Base-by-base conservation (phyloP, 345 rosid genomes). In the Noccaea bulbosa region DNA sequence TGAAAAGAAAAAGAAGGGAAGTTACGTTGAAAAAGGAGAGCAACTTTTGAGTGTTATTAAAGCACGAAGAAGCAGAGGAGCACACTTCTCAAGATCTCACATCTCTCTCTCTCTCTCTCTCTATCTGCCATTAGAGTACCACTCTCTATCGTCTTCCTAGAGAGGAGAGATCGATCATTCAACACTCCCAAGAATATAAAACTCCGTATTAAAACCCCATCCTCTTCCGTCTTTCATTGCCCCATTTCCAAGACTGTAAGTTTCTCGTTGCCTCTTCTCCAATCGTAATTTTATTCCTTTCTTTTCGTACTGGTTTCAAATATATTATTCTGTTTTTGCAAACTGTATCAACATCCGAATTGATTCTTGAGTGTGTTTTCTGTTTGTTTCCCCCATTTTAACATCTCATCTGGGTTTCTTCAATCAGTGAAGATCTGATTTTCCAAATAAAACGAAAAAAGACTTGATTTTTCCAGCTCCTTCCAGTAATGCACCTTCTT, bases 21-120 rank as follows among this genome's bases (percentile, higher is more conserved):
- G 15, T 15, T 2, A 49, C 30, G 71, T 65, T 45, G 50, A 33
- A 15, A 69, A 75, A 52, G 56, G 24, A 35, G 16, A 61, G 50
- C 27, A 67, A 44, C 69, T 68, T 75, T 75, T 37, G 44, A 69
- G 22, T 24, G 48, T 16, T 61, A 33, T 12, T 17, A 69, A 69
- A 45, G 65, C 54, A 47, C 27, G 72, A 55, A 48, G 60, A 11
- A 50, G 48, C 1, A 67, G 53, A 37, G 10, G 37, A 56, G 2
- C 74, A 75, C 74, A 47, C 34, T 69, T 62, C 51, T 48, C 74
- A 52, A 75, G 57, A 44, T 60, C 60, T 22, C 65, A 22, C 72
- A 37, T 16, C 27, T 4, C 6, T 30, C 35, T 61, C 67, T 70
- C 33, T 58, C 60, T 47, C 34, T 20, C 35, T 38, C 7, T 43